These are phyloP conservation scores for Cucurbita pepo DNA, from an alignment of 306 rosid species.

Conservation along the genomic window DNA sequence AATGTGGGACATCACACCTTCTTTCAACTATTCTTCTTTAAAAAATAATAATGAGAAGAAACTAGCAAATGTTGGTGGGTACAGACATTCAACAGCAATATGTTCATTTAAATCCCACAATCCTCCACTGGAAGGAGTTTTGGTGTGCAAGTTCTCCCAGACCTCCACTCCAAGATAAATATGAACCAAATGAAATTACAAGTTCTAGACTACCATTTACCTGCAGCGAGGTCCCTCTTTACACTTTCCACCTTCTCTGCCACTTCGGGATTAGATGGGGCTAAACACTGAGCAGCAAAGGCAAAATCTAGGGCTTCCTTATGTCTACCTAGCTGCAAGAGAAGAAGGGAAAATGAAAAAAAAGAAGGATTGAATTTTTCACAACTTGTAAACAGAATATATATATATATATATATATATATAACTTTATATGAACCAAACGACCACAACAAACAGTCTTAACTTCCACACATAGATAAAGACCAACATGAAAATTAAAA, in stretches of 20 bases:
- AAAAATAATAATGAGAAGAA: neutral
- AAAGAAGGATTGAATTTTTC: neutral
- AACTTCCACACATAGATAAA: neutral
- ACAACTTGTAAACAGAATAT: neutral
- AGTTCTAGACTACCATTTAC: slow-evolving; percentile 18
- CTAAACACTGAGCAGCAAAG: slow-evolving; percentile 42
- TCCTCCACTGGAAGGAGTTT: neutral
- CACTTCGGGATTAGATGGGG: slow-evolving; percentile 53
- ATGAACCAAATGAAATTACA: neutral
- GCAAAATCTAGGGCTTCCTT: slow-evolving; percentile 85
- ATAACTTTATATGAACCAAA: neutral
- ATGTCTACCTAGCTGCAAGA: slow-evolving; percentile 63
- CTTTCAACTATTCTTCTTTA: too few relatives aligned
- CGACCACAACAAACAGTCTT: neutral
- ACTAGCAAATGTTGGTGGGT: neutral
- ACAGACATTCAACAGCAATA: neutral
- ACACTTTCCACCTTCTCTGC: slow-evolving; percentile 56
- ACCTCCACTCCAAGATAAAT: neutral
- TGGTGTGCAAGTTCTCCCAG: neutral
- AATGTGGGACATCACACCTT: too few relatives aligned
- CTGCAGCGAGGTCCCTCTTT: slow-evolving; percentile 67
- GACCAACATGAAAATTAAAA: neutral
- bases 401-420: too few relatives aligned
- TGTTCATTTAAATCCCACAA: neutral
- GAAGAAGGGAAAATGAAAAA: neutral